Evolutionary conservation across 768 basidiomycete genomes (phyloP), one percentile per base, ranked within the genome.

Genomic region (Lactifluus echinatus): DNA sequence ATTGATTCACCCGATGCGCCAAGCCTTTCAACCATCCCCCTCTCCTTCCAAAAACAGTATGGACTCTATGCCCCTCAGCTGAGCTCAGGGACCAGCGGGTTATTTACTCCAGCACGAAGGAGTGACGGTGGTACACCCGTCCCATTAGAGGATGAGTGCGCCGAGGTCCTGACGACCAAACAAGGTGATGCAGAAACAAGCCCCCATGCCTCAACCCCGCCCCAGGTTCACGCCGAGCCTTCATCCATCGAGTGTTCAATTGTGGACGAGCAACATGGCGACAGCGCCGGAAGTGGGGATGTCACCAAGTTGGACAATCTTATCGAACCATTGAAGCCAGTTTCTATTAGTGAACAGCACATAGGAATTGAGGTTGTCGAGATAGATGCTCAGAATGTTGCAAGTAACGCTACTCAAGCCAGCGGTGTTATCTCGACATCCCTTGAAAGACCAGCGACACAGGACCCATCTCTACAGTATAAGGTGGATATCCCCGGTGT

Each of bases 81-180:
- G 28, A 53, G n/a, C 37, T 40, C 44, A 49, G 49, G 21, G 5
- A n/a, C 28, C 23, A 63, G 62, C 19, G 63, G 63, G 12, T 8
- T 63, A 39, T 63, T 63, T 40, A 63, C 63, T 23, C 63, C 63
- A 2, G 56, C 58, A 34, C 61, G 53, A 21, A 46, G 47, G 8
- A 56, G 56, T 14, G 63, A 55, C 15, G 60, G 43, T 15, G 53
- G 42, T 6, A 63, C 60, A 8, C 60, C 63, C 5, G 37, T 48
- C 6, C 53, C 43, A 7, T 50, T 57, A 4, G 61, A 62, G 11
- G 57, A 53, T n/a, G 61, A 60, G 36, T 23, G 21, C 4, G 17
- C 43, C 34, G 53, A 55, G 14, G 37, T 21, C 11, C 26, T 10
- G 23, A 53, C 37, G 31, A 29, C 2, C 7, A 19, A 19, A 7